A percentile compares a stretch with the other conserved stretches of the same genome.
These are phyloP conservation scores for Penicillium coffeae DNA, from an alignment of 495 filamentous ascomycete genomes.

Conservation along the genomic window DNA sequence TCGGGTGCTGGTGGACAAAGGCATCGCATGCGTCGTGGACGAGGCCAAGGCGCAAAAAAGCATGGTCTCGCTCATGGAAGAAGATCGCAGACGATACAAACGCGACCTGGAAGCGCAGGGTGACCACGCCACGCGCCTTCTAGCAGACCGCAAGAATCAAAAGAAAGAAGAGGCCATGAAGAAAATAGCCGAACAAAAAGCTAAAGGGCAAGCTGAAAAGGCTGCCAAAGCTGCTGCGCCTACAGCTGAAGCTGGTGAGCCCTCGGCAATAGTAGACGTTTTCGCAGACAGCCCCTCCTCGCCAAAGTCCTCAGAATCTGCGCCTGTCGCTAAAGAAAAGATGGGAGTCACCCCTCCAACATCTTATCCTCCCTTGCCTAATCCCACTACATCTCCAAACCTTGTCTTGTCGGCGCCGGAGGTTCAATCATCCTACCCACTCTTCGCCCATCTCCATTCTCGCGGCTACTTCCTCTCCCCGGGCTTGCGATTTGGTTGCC, in stretches of 20 bases:
- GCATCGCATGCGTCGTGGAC: constrained; percentile 73
- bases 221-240: constrained; percentile 7
- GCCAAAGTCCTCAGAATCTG: constrained; percentile 12
- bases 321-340: constrained; percentile 7
- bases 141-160: constrained; percentile 36
- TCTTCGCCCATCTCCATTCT: constrained; percentile 67
- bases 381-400: constrained; percentile 23
- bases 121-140: constrained; percentile 37
- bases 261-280: constrained; percentile 31
- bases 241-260: constrained; percentile 4
- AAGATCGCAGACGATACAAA: constrained; percentile 48
- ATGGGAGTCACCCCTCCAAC: constrained; percentile 58
- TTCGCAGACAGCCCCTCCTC: constrained; percentile 32
- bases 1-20: constrained; percentile 74
- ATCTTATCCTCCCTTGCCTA: constrained; percentile 50
- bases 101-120: constrained; percentile 45
- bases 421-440: constrained; percentile 48
- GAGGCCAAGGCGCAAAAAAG: constrained; percentile 63
- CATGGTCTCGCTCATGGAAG: constrained; percentile 54
- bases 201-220: constrained; percentile 23
- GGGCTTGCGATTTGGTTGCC: constrained; percentile 88
- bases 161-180: constrained; percentile 38
- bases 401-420: constrained; percentile 35
- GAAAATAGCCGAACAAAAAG: constrained; percentile 39
- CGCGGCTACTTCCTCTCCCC: constrained; percentile 83